Percentiles rank a stretch among this genome's conserved stretches.
Conservation (phyloP, 768 basidiomycete species). For the Coprinopsis cinerea region DNA sequence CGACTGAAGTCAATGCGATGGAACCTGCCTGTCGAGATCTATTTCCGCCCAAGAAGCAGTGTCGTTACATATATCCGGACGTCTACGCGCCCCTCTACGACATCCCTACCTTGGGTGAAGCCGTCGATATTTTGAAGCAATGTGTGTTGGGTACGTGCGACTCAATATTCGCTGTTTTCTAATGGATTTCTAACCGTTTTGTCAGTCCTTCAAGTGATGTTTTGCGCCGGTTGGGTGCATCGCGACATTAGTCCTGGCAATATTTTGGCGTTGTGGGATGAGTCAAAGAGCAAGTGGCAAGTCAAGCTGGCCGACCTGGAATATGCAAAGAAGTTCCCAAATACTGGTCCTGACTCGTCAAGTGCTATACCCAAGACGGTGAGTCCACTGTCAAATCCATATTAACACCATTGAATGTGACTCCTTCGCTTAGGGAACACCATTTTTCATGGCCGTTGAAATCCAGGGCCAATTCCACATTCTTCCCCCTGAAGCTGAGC, state of each 20-base stretch:
- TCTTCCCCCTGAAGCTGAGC: background rate
- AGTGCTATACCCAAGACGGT: constrained; percentile 8
- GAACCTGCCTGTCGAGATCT: no score
- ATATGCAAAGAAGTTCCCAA: constrained; percentile 7
- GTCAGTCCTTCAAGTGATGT: constrained; percentile 7
- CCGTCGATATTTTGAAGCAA: background rate
- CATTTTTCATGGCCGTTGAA: no score
- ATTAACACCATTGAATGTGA: background rate
- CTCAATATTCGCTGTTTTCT: background rate
- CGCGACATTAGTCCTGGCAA: constrained; percentile 8
- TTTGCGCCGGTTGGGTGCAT: constrained; percentile 10
- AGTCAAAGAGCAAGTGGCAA: background rate
- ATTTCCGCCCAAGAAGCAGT: background rate
- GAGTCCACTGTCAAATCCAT: background rate
- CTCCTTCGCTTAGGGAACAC: no score
- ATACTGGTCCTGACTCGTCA: background rate
- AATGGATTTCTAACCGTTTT: no score
- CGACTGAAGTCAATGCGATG: no score
- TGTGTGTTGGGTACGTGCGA: background rate
- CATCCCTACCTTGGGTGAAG: background rate
- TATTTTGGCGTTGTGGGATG: constrained; percentile 2
- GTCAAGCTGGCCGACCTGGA: constrained; percentile 9
- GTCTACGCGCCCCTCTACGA: background rate
- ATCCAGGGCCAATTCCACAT: no score
- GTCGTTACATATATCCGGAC: background rate